Base-by-base conservation (phyloP, 768 basidiomycete species). In the Lactarius evosmus region DNA sequence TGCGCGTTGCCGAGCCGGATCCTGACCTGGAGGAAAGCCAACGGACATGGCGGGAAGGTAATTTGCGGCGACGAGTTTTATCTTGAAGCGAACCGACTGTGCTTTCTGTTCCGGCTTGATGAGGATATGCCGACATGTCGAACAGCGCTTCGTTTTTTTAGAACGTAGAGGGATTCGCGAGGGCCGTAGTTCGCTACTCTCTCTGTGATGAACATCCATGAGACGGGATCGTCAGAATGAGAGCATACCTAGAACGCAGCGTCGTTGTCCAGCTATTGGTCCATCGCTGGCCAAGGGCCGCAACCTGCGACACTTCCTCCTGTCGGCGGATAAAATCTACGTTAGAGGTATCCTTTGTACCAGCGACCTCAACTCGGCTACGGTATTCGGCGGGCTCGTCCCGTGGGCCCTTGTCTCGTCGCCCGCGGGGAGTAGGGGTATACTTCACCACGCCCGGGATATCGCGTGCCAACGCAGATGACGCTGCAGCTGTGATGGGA, bases 31-130 rank as follows among this genome's bases (percentile, higher is more conserved):
- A 25, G 90, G 89, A 36, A 92, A 79, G 40, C 82, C 75, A 38
- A 93, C 83, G 7, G 85, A 83, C 34, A 98, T 90, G 2, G 88
- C 84, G 0, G 97, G 97, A 17, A 99, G 80, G 75, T 98, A 98
- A 73, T 91, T 96, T 32, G 92, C 85, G 0, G 96, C 97, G 61
- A 96, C 92, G 56, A 98, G 86, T 75, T 98, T 98, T 76, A 99
- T 98, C 77, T 98, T 98, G 81, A 88, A 98, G 19, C 93, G 85
- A 40, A 91, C 89, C 19, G 92, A 94, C 69, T 94, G 93, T 0
- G 95, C 89, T 73, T 99, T 99, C 72, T 95, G 91, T 74, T 99
- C 97, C 4, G 97, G 97, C 73, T 98, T 97, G 76, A 98, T 97
- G 66, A 99, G 84, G 69, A 98, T 97, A 74, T 98, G 96, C 19